phyloP scores from a whole-genome alignment of 108 stramenopile species.

The Fragilaria radians region DNA sequence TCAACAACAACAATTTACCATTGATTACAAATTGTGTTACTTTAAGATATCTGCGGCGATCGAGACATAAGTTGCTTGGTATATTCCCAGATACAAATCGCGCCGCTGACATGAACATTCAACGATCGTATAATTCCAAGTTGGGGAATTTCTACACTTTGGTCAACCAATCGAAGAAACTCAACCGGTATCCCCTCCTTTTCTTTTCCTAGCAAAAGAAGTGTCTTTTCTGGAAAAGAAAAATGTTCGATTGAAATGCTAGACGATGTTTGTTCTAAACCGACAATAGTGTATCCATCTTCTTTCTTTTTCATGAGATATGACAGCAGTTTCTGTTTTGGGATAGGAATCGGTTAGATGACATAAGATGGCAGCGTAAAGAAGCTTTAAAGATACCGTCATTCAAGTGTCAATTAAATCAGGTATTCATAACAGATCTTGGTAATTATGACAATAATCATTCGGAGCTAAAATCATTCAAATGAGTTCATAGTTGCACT shows the following conservation, averaged over 20 bases:
- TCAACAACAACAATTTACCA: too few species aligned
- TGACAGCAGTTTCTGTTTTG: constrained; percentile 35
- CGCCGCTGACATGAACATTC: constrained; percentile 94
- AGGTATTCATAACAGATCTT: constrained; percentile 67
- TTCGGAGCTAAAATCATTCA: constrained; percentile 1
- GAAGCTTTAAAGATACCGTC: constrained; percentile 1
- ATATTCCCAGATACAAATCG: constrained; percentile 90
- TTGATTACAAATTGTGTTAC: too few species aligned
- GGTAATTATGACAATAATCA: constrained; percentile 43
- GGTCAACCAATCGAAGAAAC: constrained; percentile 82
- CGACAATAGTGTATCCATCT: constrained; percentile 80
- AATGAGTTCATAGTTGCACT: constrained; percentile 12
- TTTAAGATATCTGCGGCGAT: constrained; percentile 1
- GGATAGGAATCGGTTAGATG: neutral
- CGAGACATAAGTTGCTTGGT: constrained; percentile 59
- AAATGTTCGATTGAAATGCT: constrained; percentile 52
- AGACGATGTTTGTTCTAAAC: constrained; percentile 84
- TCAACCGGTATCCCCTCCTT: constrained; percentile 91
- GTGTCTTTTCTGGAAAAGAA: constrained; percentile 57
- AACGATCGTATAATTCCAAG: constrained; percentile 90
- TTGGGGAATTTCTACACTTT: constrained; percentile 96
- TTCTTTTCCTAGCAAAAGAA: constrained; percentile 89
- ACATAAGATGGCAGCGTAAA: too few species aligned
- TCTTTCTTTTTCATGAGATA: constrained; percentile 62
- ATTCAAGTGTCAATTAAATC: constrained; percentile 12